These are phyloP conservation scores for Claviceps sorghi DNA, from an alignment of 2,329 filamentous ascomycete species.

Conservation along the genomic window DNA sequence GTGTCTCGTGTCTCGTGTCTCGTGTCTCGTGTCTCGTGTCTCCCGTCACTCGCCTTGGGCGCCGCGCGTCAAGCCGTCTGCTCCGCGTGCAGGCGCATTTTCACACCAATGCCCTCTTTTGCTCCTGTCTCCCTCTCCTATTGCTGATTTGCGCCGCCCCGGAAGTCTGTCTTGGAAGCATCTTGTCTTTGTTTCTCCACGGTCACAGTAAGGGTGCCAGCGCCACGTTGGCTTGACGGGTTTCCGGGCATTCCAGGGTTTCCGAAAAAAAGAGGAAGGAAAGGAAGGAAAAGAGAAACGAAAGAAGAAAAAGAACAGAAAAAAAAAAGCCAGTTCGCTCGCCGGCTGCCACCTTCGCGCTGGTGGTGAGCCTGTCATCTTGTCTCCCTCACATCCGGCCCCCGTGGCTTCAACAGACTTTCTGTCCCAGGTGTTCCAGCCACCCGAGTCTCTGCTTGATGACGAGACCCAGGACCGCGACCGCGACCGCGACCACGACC, in stretches of 20 bases:
- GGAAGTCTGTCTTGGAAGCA: not conserved
- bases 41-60: not conserved
- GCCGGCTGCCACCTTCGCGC: conserved; percentile 19
- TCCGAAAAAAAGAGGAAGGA: not conserved
- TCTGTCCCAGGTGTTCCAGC: conserved; percentile 30
- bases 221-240: not conserved
- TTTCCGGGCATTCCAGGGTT: not conserved
- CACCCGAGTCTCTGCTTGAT: conserved; percentile 27
- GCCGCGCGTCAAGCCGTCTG: not conserved
- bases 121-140: not conserved
- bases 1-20: too few relatives aligned
- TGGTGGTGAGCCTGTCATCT: conserved; percentile 29
- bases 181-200: not conserved
- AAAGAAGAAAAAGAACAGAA: not conserved
- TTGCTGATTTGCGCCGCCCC: not conserved
- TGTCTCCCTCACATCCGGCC: conserved; percentile 28
- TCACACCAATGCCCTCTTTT: conserved; percentile 1
- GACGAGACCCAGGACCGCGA: conserved; percentile 41
- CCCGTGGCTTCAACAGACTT: conserved; percentile 27
- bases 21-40: too few relatives aligned
- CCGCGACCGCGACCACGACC: conserved; percentile 20
- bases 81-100: not conserved
- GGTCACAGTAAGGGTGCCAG: not conserved
- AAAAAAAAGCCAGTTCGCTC: not conserved
- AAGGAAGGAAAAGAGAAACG: not conserved